Evolutionary conservation across 192 early-diverging fungal genomes (phyloP), one percentile per base, ranked within the genome.

Genomic region (Coemansia sp.): DNA sequence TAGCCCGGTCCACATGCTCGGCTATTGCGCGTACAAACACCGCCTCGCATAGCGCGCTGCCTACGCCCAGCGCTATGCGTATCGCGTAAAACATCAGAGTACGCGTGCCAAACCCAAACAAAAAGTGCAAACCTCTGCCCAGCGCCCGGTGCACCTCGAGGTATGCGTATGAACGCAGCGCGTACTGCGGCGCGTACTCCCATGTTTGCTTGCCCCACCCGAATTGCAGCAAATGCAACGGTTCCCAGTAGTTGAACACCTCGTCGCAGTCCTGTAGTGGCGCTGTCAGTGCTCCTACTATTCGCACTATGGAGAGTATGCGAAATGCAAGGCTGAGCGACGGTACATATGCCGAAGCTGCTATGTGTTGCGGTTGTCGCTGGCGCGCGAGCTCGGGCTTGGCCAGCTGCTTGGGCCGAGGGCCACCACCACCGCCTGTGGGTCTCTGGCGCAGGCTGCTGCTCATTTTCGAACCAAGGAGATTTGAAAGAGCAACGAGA

Each of bases 181-280:
- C 86, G 60, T 83, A 94, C n/a, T 88, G 65, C 12, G 93, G 91
- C 3, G 91, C 88, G 67, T 97, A 97, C 68, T 98, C 97, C 97
- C 97, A 98, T 9, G 97, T 97, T 72, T 97, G 91, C 46, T 93
- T 83, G 54, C 95, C 97, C 60, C 67, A 70, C 0, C 93, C 91
- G 62, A 91, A 86, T 29, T 89, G 84, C 22, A 95, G 68, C 59
- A 92, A 93, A 66, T 98, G 95, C 24, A 88, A 81, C 10, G 94
- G 90, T 68, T 98, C 97, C 93, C 93, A 97, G 79, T 93, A 98
- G 82, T 97, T 98, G 82, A 88, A 97, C 15, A 93, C 88, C 61
- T 93, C 80, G 60, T 82, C 80, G 62, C 80, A 82, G 61, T 82
- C 80, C 59, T 70, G 69, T 17, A 76, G 59, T 19, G 80, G 80